A percentile compares a stretch with the other conserved stretches of the same genome.
Conservation (phyloP, 1,284 basidiomycete genomes). For the Taiwanofungus camphoratus region DNA sequence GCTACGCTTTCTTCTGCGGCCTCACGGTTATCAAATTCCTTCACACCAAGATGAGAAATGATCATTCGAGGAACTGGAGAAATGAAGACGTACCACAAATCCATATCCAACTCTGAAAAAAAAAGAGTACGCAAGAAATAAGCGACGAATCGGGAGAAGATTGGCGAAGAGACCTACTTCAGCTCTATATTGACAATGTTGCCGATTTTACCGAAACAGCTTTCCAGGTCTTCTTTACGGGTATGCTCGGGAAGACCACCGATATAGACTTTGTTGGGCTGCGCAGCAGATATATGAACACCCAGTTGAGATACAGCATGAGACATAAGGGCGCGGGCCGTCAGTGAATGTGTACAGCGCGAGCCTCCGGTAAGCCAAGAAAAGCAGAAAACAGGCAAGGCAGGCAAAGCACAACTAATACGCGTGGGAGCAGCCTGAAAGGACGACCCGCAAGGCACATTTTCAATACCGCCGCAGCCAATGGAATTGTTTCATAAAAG, state of each 20-base stretch:
- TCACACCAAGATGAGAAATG: constrained; percentile 6
- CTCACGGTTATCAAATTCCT: constrained; percentile 78
- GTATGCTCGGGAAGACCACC: constrained; percentile 82
- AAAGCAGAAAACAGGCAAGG: constrained; percentile 17
- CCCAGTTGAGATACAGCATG: constrained; percentile 47
- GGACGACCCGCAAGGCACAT: constrained; percentile 6
- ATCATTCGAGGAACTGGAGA: too few relatives aligned
- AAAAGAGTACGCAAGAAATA: constrained; percentile 8
- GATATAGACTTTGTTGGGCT: constrained; percentile 88
- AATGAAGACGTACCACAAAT: constrained; percentile 60
- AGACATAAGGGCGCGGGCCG: constrained; percentile 33
- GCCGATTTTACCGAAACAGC: constrained; percentile 82
- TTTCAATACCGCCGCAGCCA: constrained; percentile 10
- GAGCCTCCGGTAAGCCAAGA: constrained; percentile 16
- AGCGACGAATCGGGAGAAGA: background rate
- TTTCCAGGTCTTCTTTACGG: constrained; percentile 74
- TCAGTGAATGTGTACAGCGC: constrained; percentile 14
- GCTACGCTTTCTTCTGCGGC: constrained; percentile 80
- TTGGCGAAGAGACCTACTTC: constrained; percentile 52
- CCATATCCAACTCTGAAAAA: constrained; percentile 68
- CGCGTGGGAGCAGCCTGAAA: constrained; percentile 10
- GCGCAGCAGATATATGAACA: constrained; percentile 59
- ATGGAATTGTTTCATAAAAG: constrained; percentile 15
- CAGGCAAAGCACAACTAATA: constrained; percentile 8
- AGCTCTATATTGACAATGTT: constrained; percentile 70